Base-by-base conservation (phyloP, 2,329 filamentous ascomycete species). In the Neonectria ditissima region DNA sequence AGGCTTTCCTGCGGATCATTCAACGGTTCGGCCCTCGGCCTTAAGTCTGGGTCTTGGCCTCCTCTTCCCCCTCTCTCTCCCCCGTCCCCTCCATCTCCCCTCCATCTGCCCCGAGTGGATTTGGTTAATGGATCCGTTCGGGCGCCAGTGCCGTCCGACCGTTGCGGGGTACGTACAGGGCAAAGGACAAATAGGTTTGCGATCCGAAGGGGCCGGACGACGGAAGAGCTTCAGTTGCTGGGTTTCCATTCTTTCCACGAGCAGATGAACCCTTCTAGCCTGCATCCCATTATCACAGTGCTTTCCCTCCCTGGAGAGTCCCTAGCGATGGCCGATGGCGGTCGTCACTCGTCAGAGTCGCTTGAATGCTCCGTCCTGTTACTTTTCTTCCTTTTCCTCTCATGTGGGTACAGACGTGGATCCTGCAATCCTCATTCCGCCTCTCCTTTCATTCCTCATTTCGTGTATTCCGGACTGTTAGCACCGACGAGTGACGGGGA, bases 131-230 rank as follows among this genome's bases (percentile, higher is more conserved):
- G 70, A 67, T 63, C 59, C 69, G 48, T 71, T 65, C 66, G 64
- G 66, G 59, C 69, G 62, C 69, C 71, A 70, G 62, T 70, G 65
- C 71, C 71, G 67, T 61, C 67, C 63, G 67, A 72, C 71, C 71
- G 65, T 69, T 73, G 71, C 71, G 71, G 71, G 71, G 71, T 71
- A 69, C 63, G 26, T 62, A 59, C 57, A 67, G 47, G 58, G 30
- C 58, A 54, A 56, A 69, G 59, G 67, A 69, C 70, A 73, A 73
- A 73, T 72, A 59, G 71, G 68, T 70, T 37, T 71, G 65, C 62
- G 65, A 73, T 66, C 71, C 71, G 70, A 73, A 50, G 53, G 61
- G 59, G 37, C 70, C 67, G 71, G 67, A 70, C 56, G 55, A 63
- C 41, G 53, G 68, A 65, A 62, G 67, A 70, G 67, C 47, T 34